Conservation (phyloP, 495 filamentous ascomycete species). For the Xanthoparmelia taractica region DNA sequence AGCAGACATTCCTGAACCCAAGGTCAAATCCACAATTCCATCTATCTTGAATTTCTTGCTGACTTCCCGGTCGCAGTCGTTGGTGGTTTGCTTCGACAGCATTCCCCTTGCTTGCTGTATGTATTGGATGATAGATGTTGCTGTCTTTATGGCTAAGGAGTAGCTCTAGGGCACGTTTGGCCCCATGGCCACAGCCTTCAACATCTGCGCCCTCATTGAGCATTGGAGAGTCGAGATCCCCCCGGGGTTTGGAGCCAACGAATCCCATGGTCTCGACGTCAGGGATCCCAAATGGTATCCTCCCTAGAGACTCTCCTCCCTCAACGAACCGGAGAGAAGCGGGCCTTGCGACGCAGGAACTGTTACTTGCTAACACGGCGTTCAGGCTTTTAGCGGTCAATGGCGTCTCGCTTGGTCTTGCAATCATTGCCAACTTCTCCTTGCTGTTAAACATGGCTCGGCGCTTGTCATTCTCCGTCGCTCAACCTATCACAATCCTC, state of each 20-base stretch:
- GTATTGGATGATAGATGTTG: constrained; percentile 4
- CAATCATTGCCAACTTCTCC: constrained; percentile 61
- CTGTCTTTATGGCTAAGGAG: background rate
- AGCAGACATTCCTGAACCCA: constrained; percentile 44
- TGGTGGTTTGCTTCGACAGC: constrained; percentile 87
- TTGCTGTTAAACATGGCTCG: constrained; percentile 70
- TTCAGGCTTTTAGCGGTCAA: constrained; percentile 62
- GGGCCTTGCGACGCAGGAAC: background rate
- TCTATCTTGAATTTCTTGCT: constrained; percentile 15
- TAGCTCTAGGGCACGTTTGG: constrained; percentile 59
- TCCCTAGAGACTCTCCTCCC: background rate
- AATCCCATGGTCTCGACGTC: constrained; percentile 45
- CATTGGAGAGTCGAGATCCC: constrained; percentile 63
- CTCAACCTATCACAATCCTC: constrained; percentile 58
- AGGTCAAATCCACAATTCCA: constrained; percentile 33
- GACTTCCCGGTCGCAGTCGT: constrained; percentile 37
- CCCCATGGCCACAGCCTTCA: constrained; percentile 76
- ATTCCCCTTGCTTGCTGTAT: constrained; percentile 65
- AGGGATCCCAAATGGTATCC: constrained; percentile 62
- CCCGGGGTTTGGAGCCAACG: constrained; percentile 42
- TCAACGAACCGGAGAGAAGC: background rate
- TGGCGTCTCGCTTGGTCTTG: constrained; percentile 61
- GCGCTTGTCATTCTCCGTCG: constrained; percentile 45
- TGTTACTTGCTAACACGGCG: constrained; percentile 5
- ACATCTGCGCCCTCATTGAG: constrained; percentile 64